Evolutionary conservation across 2,329 filamentous ascomycete genomes (phyloP).

Genomic region (Cercospora zeae-maydis): DNA sequence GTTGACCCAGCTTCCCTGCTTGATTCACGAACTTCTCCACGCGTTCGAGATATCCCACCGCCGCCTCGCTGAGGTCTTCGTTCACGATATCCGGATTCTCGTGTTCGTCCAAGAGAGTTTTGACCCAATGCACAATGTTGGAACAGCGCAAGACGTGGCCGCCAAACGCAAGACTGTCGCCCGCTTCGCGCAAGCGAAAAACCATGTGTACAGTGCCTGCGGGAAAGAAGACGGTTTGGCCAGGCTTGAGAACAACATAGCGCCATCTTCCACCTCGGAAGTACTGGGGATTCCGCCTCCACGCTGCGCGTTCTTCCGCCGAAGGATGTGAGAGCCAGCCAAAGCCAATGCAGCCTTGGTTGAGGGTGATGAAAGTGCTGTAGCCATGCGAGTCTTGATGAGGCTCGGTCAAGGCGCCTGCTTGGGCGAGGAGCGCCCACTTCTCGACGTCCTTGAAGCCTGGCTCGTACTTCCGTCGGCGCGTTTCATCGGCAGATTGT

Average conservation of each 20-base stretch:
- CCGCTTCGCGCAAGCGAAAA: slow-evolving; percentile 31
- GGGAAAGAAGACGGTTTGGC: slow-evolving; percentile 35
- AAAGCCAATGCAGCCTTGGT: slow-evolving; percentile 33
- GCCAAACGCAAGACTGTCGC: slow-evolving; percentile 35
- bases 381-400: slow-evolving; percentile 37
- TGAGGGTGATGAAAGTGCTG: slow-evolving; percentile 36
- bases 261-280: slow-evolving; percentile 31
- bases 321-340: slow-evolving; percentile 34
- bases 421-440: slow-evolving; percentile 35
- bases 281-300: slow-evolving; percentile 21
- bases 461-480: slow-evolving; percentile 28
- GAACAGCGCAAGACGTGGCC: slow-evolving; percentile 35
- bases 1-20: slow-evolving; percentile 24
- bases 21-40: slow-evolving; percentile 33
- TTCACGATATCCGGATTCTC: slow-evolving; percentile 45
- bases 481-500: slow-evolving; percentile 23
- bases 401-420: slow-evolving; percentile 35
- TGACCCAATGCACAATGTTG: slow-evolving; percentile 43
- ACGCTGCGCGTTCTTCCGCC: slow-evolving; percentile 27
- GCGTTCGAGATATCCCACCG: slow-evolving; percentile 30
- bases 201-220: slow-evolving; percentile 36
- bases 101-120: slow-evolving; percentile 45
- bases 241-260: slow-evolving; percentile 32
- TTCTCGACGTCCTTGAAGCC: slow-evolving; percentile 38
- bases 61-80: slow-evolving; percentile 43